Base-by-base conservation (phyloP, 139 green algal species). In the Tetratostichococcus sp. region DNA sequence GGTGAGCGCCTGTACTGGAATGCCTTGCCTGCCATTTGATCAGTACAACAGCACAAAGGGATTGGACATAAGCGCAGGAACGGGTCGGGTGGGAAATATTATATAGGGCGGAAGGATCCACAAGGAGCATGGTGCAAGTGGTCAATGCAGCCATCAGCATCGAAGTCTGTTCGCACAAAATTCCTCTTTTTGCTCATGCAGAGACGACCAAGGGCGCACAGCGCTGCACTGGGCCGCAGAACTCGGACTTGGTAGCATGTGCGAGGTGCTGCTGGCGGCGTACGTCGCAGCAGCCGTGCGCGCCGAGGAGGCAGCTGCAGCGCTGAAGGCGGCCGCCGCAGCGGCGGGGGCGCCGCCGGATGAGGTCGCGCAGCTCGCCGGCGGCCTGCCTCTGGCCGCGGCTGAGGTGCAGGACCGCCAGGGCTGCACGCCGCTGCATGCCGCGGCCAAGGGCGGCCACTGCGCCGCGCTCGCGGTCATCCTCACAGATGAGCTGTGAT, bases 201-300 rank as follows among this genome's bases (percentile, higher is more conserved):
- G 88, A 67, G 93, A 97, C 71, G 92, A 97, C 71, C 78, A 83
- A 34, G 85, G 85, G 1, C 85, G 92, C 34, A 92, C 89, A 0
- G 79, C 92, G 2, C 72, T 96, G 70, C 91, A 95, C 83, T 95
- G 90, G 89, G 91, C 91, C 1, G 88, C 89, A 22, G 75, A 77
- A 62, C 70, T 82, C 8, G 89, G 89, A 1, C 75, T 88, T 1
- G 8, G 4, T 8, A 30, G 70, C 0, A 65, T 87, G 14, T 70
- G 35, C 0, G 34, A 75, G 14, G 2, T 67, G 43, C 80, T 95
- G 65, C 30, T 92, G 43, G n/a, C 66, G 8, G 66, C 68, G 4
- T 69, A 65, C 3, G 70, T 35, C 5, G 35, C 34, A 68, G 30
- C 30, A 30, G 70, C 73, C 35, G 57, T 32, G 19, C 22, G 57